Conservation (phyloP, 2,329 filamentous ascomycete species). For the Calonectria pteridis region DNA sequence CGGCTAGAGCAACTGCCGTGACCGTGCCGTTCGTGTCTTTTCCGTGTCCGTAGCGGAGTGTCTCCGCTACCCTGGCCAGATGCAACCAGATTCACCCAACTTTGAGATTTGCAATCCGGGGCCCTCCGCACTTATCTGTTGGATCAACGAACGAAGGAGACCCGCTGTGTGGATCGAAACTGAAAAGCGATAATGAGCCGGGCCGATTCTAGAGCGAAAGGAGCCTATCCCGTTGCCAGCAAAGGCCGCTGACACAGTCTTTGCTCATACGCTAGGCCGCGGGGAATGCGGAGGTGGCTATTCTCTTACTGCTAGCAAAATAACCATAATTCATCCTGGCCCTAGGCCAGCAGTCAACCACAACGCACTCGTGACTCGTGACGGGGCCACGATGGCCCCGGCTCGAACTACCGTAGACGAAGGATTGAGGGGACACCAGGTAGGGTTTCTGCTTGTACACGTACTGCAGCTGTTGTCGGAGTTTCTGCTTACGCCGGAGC, state of each 20-base stretch:
- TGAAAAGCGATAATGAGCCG: conserved; percentile 38
- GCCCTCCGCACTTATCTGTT: conserved; percentile 10
- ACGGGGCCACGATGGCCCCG: background rate
- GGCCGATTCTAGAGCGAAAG: conserved; percentile 31
- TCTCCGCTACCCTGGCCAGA: conserved; percentile 20
- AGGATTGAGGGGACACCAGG: background rate
- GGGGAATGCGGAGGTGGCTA: conserved; percentile 23
- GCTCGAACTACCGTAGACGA: background rate
- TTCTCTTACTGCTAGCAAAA: conserved; percentile 5
- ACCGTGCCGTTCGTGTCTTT: background rate
- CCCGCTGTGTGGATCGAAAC: conserved; percentile 24
- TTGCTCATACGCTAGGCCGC: conserved; percentile 13
- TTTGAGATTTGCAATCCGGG: conserved; percentile 11
- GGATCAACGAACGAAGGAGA: conserved; percentile 9
- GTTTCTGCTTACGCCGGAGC: background rate
- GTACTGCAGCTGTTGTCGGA: background rate
- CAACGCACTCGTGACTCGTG: background rate
- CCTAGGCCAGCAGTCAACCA: background rate
- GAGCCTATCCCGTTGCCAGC: conserved; percentile 12
- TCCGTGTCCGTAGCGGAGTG: conserved; percentile 14
- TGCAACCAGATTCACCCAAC: conserved; percentile 6
- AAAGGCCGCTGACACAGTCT: conserved; percentile 9
- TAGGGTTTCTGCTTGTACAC: background rate
- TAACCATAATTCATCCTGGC: conserved; percentile 23
- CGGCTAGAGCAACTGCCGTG: background rate